Conservation (phyloP, 2,329 filamentous ascomycete genomes). For the Tolypocladium cylindrosporum region DNA sequence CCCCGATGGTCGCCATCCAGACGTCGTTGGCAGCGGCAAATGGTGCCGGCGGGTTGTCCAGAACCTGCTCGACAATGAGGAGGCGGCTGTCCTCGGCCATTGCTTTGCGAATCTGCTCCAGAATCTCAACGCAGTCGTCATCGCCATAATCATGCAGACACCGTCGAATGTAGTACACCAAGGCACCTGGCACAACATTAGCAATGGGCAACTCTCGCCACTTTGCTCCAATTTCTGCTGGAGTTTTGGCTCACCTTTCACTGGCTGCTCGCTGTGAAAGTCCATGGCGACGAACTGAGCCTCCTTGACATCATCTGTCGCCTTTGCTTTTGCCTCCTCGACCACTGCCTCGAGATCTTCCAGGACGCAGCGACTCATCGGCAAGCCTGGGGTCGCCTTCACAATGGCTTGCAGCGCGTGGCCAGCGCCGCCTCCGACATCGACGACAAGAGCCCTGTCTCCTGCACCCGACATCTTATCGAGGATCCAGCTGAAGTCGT, state of each 20-base stretch:
- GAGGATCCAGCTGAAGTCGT: constrained; percentile 20
- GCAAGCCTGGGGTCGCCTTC: not conserved
- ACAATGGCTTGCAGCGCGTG: constrained; percentile 11
- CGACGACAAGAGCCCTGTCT: constrained; percentile 6
- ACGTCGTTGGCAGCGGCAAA: constrained; percentile 18
- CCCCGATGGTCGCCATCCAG: constrained; percentile 19
- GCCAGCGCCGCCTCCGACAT: constrained; percentile 9
- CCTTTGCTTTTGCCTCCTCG: constrained; percentile 10
- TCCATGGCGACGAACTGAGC: constrained; percentile 4
- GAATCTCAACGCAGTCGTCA: constrained; percentile 17
- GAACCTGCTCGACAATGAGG: constrained; percentile 21
- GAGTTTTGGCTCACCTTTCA: constrained; percentile 4
- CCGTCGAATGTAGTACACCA: constrained; percentile 24
- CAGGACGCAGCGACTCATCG: constrained; percentile 5
- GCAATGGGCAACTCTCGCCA: not conserved
- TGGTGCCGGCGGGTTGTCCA: constrained; percentile 14
- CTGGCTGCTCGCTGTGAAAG: constrained; percentile 11
- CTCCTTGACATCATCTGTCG: constrained; percentile 1
- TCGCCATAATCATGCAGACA: constrained; percentile 28
- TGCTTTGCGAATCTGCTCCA: constrained; percentile 15
- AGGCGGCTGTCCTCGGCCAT: constrained; percentile 22
- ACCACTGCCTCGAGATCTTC: constrained; percentile 8
- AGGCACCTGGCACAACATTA: constrained; percentile 15
- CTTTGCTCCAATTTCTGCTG: too few relatives aligned
- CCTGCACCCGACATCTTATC: not conserved